phyloP scores from a whole-genome alignment of 345 rosid genomes.

The Punica granatum region DNA sequence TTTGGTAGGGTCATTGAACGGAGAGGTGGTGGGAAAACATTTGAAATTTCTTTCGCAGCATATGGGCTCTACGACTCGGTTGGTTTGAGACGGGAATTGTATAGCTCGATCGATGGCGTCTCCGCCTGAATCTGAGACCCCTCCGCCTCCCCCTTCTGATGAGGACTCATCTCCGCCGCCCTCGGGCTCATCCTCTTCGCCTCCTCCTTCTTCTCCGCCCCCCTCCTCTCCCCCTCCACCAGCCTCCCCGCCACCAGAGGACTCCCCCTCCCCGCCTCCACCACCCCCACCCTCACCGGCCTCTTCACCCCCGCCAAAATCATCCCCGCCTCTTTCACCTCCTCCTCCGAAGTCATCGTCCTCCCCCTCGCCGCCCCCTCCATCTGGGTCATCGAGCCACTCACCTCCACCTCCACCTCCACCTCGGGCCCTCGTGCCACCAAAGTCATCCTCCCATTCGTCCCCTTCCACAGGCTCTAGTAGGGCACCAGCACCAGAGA shows the following conservation, averaged over 20 bases:
- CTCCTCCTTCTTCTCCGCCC: neutral
- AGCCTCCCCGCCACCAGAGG: neutral
- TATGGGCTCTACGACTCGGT: too few species aligned
- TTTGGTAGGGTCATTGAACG: neutral
- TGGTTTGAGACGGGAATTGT: too few species aligned
- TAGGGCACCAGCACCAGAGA: neutral
- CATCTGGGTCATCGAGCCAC: neutral
- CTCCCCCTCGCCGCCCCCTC: slow-evolving; percentile 3
- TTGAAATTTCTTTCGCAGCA: too few species aligned
- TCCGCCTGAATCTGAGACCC: neutral
- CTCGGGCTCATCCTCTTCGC: neutral
- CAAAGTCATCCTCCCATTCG: neutral
- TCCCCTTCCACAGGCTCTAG: neutral
- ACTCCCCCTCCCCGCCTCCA: slow-evolving; percentile 3
- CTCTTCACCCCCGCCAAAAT: neutral
- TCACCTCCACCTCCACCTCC: slow-evolving; percentile 1
- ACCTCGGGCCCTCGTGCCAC: neutral
- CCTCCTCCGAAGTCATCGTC: slow-evolving; percentile 1
- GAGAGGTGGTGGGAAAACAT: neutral
- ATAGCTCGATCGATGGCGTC: neutral
- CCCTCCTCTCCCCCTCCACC: neutral
- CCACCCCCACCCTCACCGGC: neutral
- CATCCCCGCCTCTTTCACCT: neutral
- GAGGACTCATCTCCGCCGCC: too few species aligned
- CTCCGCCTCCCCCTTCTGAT: neutral